Evolutionary conservation across 805 yeast genomes (phyloP).

Genomic region (Wickerhamiella australiensis): DNA sequence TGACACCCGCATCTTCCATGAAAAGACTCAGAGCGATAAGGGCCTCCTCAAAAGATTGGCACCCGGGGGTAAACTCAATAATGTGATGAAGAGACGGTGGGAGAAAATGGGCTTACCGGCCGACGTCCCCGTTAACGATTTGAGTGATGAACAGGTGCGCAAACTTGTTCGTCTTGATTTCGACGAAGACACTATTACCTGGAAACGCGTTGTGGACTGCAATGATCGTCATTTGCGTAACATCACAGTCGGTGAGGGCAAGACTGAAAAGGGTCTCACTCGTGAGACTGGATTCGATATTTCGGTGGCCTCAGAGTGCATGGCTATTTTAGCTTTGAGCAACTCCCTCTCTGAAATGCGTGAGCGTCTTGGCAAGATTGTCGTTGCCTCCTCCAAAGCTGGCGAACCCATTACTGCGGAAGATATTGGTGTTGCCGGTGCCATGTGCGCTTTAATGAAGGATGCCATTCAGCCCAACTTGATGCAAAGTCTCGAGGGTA

Average conservation of each 20-base stretch:
- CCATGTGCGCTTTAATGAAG: conserved; percentile 82
- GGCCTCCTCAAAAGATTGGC: conserved; percentile 76
- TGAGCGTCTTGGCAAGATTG: conserved; percentile 74
- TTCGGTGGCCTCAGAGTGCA: conserved; percentile 90
- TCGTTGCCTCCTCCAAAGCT: conserved; percentile 63
- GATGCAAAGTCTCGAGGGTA: conserved; percentile 96
- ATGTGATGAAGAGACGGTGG: conserved; percentile 65
- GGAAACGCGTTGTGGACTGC: conserved; percentile 88
- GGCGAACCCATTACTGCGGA: conserved; percentile 87
- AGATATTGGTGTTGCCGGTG: conserved; percentile 92
- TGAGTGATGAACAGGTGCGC: conserved; percentile 61
- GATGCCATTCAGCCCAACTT: conserved; percentile 93
- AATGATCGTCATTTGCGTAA: conserved; percentile 88
- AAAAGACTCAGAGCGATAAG: conserved; percentile 66
- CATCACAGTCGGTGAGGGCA: conserved; percentile 79
- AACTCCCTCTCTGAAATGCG: conserved; percentile 73
- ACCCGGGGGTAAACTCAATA: conserved; percentile 73
- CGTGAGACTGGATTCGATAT: conserved; percentile 90
- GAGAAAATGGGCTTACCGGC: conserved; percentile 57
- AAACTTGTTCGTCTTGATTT: conserved; percentile 74
- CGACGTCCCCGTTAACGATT: conserved; percentile 56
- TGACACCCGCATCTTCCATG: conserved; percentile 95
- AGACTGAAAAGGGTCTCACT: conserved; percentile 80
- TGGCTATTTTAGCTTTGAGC: conserved; percentile 88
- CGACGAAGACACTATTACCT: conserved; percentile 79